A percentile compares a stretch with the other conserved stretches of the same genome.
Evolutionary conservation across 129 eudicot species (phyloP).

Genomic region (carrot (Daucus carota)): DNA sequence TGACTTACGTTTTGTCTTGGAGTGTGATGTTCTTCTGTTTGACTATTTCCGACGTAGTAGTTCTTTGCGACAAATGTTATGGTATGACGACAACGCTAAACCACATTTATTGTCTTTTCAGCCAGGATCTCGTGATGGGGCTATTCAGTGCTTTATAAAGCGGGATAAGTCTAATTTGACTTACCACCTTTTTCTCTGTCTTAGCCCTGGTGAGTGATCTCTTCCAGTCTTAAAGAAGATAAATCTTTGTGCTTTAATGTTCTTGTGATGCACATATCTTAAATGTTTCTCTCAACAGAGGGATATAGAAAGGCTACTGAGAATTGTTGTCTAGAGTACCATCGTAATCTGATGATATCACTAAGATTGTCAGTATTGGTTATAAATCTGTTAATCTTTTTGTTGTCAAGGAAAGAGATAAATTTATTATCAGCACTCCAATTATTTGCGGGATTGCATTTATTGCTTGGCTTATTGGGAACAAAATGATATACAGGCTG

Average conservation of each 20-base stretch:
- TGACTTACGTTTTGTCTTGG: not conserved
- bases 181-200: constrained; percentile 42
- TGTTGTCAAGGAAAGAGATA: not conserved
- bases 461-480: not conserved
- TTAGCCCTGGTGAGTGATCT: constrained; percentile 37
- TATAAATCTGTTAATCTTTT: not conserved
- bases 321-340: too few relatives aligned
- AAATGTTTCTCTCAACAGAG: too few relatives aligned
- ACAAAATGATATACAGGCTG: not conserved
- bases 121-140: constrained; percentile 89
- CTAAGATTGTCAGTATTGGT: not conserved
- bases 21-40: not conserved
- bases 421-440: not conserved
- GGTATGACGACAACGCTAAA: constrained; percentile 1
- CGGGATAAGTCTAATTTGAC: constrained; percentile 40
- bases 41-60: not conserved
- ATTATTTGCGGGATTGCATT: not conserved
- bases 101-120: constrained; percentile 18
- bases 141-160: constrained; percentile 53
- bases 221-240: not conserved
- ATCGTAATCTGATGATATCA: not conserved
- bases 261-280: too few relatives aligned
- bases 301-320: too few relatives aligned
- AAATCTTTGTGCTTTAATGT: too few relatives aligned
- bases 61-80: not conserved